A percentile compares a stretch with the other conserved stretches of the same genome.
Conservation (phyloP, 352 stramenopile genomes). For the Globisporangium paddicum region DNA sequence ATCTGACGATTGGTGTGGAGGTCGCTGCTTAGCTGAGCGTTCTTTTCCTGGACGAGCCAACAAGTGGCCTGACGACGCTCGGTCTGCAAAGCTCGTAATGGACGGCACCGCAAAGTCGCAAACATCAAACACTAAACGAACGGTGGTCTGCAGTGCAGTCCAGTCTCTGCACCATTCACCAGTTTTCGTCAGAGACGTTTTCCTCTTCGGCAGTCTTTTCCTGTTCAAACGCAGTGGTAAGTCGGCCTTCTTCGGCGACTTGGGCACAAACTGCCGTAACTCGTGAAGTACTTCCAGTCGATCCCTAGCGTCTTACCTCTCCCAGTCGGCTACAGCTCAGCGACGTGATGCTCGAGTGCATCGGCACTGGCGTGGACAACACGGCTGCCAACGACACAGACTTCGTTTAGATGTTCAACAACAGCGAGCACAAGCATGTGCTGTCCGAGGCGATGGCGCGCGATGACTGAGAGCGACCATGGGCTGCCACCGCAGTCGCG, state of each 20-base stretch:
- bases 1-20: conserved; percentile 31
- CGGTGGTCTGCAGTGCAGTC: no score
- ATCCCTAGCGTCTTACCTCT: conserved; percentile 25
- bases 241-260: no score
- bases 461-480: no score
- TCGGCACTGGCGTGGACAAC: background rate
- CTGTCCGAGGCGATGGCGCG: no score
- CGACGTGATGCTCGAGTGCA: background rate
- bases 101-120: conserved; percentile 69
- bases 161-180: conserved; percentile 1
- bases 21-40: conserved; percentile 71
- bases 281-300: conserved; percentile 52
- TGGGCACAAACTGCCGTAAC: no score
- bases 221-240: no score
- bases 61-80: conserved; percentile 73
- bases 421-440: no score
- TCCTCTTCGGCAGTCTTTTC: no score
- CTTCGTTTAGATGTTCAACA: no score
- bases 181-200: background rate
- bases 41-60: conserved; percentile 71
- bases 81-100: conserved; percentile 68
- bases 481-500: no score
- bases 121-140: conserved; percentile 19
- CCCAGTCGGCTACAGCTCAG: background rate
- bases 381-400: no score